Conservation (phyloP, 768 basidiomycete species). For the Amanita subjunquillea region DNA sequence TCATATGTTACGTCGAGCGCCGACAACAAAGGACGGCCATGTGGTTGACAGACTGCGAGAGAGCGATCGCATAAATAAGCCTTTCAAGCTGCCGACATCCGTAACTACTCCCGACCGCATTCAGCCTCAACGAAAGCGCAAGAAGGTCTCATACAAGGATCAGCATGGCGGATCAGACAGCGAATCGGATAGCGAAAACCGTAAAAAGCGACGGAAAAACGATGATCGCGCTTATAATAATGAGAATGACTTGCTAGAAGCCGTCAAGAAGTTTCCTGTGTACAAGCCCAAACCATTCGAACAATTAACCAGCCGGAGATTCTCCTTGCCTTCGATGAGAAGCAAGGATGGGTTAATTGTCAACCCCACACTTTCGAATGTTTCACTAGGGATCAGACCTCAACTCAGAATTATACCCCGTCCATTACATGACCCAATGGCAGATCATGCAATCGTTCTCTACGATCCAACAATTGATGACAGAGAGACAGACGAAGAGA, state of each 20-base stretch:
- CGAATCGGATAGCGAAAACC: slow-evolving; percentile 48
- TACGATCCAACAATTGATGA: slow-evolving; percentile 96
- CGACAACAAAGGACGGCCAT: slow-evolving; percentile 63
- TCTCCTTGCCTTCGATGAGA: slow-evolving; percentile 77
- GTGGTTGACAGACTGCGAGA: slow-evolving; percentile 59
- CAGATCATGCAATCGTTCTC: slow-evolving; percentile 93
- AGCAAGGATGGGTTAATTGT: slow-evolving; percentile 61
- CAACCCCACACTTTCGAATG: slow-evolving; percentile 45
- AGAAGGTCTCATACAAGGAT: slow-evolving; percentile 80
- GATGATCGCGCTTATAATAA: slow-evolving; percentile 43
- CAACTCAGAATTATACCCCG: slow-evolving; percentile 74
- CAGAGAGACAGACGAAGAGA: slow-evolving; percentile 82
- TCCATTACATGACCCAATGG: slow-evolving; percentile 95
- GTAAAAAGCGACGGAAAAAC: slow-evolving; percentile 56
- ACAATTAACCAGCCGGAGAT: slow-evolving; percentile 43
- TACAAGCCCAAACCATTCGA: slow-evolving; percentile 76
- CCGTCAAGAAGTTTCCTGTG: slow-evolving; percentile 64
- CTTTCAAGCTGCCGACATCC: slow-evolving; percentile 67
- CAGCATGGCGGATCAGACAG: slow-evolving; percentile 45
- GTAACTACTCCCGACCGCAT: slow-evolving; percentile 33
- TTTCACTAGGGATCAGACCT: slow-evolving; percentile 79
- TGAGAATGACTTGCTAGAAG: slow-evolving; percentile 51
- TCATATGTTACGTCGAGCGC: slow-evolving; percentile 57
- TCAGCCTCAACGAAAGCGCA: slow-evolving; percentile 74
- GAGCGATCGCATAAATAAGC: slow-evolving; percentile 64